These are phyloP conservation scores for Tremellales sp. DNA, from an alignment of 1,284 basidiomycete genomes.

Conservation along the genomic window DNA sequence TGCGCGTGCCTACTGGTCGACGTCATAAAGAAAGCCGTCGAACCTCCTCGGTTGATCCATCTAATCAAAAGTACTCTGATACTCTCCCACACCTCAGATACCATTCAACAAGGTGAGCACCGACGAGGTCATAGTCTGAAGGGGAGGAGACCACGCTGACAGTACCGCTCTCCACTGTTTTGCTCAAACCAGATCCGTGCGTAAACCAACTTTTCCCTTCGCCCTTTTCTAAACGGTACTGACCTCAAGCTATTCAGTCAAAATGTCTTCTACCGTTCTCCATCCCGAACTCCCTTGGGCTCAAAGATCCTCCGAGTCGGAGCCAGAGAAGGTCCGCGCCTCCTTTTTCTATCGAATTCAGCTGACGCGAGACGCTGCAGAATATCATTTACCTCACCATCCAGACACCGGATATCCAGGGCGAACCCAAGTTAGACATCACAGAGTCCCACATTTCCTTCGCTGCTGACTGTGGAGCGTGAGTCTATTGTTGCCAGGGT, in stretches of 20 bases:
- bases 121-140: too few species aligned
- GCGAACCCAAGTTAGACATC: conserved; percentile 62
- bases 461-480: conserved; percentile 68
- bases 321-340: conserved; percentile 63
- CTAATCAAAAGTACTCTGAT: too few species aligned
- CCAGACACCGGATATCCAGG: conserved; percentile 74
- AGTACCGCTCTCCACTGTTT: background rate
- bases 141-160: too few species aligned
- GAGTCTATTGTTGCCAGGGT: conserved; percentile 35
- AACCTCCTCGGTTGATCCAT: too few species aligned
- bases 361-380: conserved; percentile 46
- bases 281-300: conserved; percentile 91
- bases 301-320: conserved; percentile 69
- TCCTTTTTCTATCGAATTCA: background rate
- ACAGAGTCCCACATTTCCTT: conserved; percentile 64
- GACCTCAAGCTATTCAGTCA: too few species aligned
- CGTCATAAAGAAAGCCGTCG: too few species aligned
- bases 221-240: too few species aligned
- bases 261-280: conserved; percentile 10
- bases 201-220: background rate
- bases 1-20: too few species aligned
- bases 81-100: too few species aligned
- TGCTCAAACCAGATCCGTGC: background rate
- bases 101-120: too few species aligned
- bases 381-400: conserved; percentile 79